Evolutionary conservation across 768 basidiomycete species (phyloP), one percentile per base, ranked within the genome.

Genomic region (Amanita jacksonii): DNA sequence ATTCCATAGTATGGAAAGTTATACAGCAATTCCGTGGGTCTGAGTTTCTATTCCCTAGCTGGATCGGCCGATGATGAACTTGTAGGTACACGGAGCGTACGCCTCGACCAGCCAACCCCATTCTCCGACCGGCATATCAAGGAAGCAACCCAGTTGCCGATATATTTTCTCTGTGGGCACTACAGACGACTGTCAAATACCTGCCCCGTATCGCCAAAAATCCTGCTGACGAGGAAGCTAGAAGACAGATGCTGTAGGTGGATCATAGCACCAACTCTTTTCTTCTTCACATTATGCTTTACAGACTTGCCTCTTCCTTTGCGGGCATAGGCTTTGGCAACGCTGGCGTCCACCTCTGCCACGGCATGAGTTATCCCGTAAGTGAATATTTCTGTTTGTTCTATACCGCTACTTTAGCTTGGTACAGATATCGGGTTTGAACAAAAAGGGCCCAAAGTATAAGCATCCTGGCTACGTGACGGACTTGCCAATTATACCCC

Each of bases 321-420:
- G 93, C 93, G 50, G 93, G 93, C 25, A 94, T 94, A 36, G 92
- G 93, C 1, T 93, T 93, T 52, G 90, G 91, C 24, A 92, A 91
- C 55, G 91, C 92, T 8, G 91, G 90, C 4, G 88, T 92, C 3
- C 90, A 92, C 62, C 57, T 93, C 41, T 90, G 87, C 52, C 89
- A 91, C 53, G 89, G 88, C 40, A 87, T 89, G 72, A 86, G 85
- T 54, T 88, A 88, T 53, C 86, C 85, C 4, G 88, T 87, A 54
- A 49, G 77, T 65, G 32, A 25, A 28, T 7, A 6, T 6, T 31
- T 28, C 22, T 20, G 47, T 5, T n/a, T n/a, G n/a, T 13, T n/a
- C 8, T 15, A 23, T 34, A n/a, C 7, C 13, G 18, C 5, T 38
- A 23, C 33, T 12, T 12, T 20, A 22, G 2, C 32, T 24, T 45